Conservation (phyloP, 805 yeast species). For the Starmerella gropengiesseri region DNA sequence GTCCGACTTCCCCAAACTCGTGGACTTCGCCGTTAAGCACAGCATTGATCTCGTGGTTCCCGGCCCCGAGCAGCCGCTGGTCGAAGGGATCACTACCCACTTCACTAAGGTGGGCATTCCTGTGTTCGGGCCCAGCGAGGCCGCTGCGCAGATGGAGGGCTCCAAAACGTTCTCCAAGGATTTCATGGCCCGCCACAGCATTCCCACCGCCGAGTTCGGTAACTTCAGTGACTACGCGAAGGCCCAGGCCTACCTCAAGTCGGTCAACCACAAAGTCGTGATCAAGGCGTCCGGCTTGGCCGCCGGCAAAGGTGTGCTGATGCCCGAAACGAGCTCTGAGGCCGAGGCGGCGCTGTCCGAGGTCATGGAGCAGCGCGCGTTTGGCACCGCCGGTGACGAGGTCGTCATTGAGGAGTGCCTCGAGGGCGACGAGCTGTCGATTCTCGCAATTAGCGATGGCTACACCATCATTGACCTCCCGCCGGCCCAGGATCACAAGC, state of each 20-base stretch:
- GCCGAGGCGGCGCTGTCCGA: conserved; percentile 74
- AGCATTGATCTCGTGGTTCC: conserved; percentile 71
- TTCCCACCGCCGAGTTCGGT: conserved; percentile 87
- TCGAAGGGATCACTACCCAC: conserved; percentile 72
- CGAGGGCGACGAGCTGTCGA: conserved; percentile 94
- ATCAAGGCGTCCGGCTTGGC: conserved; percentile 97
- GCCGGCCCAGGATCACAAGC: conserved; percentile 96
- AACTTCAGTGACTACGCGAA: conserved; percentile 67
- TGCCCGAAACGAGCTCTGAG: conserved; percentile 74
- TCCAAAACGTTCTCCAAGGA: conserved; percentile 89
- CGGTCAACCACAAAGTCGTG: conserved; percentile 65
- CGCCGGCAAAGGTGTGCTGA: conserved; percentile 96
- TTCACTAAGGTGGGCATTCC: conserved; percentile 82
- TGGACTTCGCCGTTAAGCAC: conserved; percentile 60
- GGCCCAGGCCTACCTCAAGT: conserved; percentile 60
- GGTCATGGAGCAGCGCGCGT: conserved; percentile 80
- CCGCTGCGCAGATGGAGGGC: conserved; percentile 93
- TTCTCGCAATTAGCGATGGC: conserved; percentile 87
- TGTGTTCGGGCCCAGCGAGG: conserved; percentile 88
- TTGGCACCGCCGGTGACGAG: conserved; percentile 89
- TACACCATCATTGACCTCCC: conserved; percentile 84
- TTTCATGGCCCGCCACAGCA: conserved; percentile 82
- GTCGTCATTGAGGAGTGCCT: conserved; percentile 92
- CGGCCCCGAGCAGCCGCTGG: conserved; percentile 98
- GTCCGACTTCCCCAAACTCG: conserved; percentile 58